A percentile compares a stretch with the other conserved stretches of the same genome.
These are phyloP conservation scores for Erysimum cheiranthoides DNA, from an alignment of 345 rosid species.

Conservation along the genomic window DNA sequence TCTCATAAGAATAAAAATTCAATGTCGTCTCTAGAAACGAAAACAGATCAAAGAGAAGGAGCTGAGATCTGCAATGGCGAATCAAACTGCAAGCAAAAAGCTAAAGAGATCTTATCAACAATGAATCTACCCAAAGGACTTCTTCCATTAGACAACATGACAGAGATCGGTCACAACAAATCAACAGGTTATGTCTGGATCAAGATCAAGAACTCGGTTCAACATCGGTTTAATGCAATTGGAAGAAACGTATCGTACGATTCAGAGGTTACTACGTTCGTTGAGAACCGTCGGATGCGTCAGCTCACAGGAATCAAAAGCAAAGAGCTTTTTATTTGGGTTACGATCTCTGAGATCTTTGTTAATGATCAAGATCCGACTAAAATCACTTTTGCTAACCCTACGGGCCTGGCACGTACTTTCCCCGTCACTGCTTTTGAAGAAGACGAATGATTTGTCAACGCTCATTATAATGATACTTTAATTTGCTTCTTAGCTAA, in stretches of 20 bases:
- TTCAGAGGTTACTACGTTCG: conserved; percentile 55
- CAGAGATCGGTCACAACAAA: conserved; percentile 60
- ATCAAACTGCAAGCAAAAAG: conserved; percentile 57
- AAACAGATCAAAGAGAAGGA: conserved; percentile 47
- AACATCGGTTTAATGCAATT: conserved; percentile 52
- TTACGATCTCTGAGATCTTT: conserved; percentile 57
- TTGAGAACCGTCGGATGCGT: conserved; percentile 61
- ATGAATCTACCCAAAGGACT: conserved; percentile 61
- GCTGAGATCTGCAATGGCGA: conserved; percentile 61
- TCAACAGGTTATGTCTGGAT: conserved; percentile 69
- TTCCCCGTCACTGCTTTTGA: conserved; percentile 67
- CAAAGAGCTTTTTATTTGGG: conserved; percentile 67
- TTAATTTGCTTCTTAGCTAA: conserved; percentile 3
- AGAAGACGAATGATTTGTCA: conserved; percentile 34
- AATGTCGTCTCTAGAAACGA: conserved; percentile 44
- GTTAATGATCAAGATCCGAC: conserved; percentile 42
- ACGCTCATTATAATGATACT: neutral
- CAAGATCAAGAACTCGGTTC: conserved; percentile 53
- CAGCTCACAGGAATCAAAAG: conserved; percentile 57
- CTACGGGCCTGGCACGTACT: conserved; percentile 57
- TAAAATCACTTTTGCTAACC: conserved; percentile 56
- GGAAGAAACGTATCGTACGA: conserved; percentile 58
- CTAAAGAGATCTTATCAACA: conserved; percentile 49
- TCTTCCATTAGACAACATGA: conserved; percentile 59
- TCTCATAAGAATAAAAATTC: neutral